Percentiles rank a stretch among this genome's conserved stretches.
These are phyloP conservation scores for Aphanomyces invadans DNA, from an alignment of 352 stramenopile species.

Conservation along the genomic window DNA sequence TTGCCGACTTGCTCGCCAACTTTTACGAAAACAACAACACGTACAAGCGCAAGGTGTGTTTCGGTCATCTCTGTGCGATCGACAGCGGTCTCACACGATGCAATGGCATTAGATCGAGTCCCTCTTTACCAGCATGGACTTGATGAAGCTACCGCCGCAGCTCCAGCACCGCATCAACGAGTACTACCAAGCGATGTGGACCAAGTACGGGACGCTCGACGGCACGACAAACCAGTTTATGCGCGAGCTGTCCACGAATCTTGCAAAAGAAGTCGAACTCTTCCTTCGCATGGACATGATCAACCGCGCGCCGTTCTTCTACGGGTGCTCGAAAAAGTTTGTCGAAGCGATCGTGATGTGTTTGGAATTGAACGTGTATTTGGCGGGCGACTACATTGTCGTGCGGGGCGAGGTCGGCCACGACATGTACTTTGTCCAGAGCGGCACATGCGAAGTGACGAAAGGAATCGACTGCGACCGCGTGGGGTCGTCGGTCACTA, in stretches of 20 bases:
- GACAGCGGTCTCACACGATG: background rate
- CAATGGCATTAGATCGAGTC: conserved; percentile 60
- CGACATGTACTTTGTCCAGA: conserved; percentile 86
- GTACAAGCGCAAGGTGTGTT: conserved; percentile 57
- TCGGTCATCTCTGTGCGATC: background rate
- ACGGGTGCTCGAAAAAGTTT: conserved; percentile 71
- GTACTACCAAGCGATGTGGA: conserved; percentile 83
- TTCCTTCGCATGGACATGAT: conserved; percentile 84
- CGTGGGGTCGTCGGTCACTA: background rate
- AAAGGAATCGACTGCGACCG: conserved; percentile 39
- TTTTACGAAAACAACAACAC: conserved; percentile 79
- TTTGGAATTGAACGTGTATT: conserved; percentile 71
- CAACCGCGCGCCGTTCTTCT: conserved; percentile 74
- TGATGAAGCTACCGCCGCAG: conserved; percentile 69
- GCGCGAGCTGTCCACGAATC: conserved; percentile 64
- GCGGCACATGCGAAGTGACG: conserved; percentile 66
- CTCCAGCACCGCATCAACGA: conserved; percentile 80
- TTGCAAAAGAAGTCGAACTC: conserved; percentile 75
- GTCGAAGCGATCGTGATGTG: conserved; percentile 78
- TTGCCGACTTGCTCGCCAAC: conserved; percentile 78
- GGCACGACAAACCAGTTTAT: conserved; percentile 68
- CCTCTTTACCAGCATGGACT: conserved; percentile 76
- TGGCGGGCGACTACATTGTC: conserved; percentile 77
- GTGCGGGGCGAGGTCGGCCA: conserved; percentile 73
- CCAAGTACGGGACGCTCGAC: conserved; percentile 67